phyloP scores from a whole-genome alignment of 345 rosid genomes.

The Hibiscus mutabilis region DNA sequence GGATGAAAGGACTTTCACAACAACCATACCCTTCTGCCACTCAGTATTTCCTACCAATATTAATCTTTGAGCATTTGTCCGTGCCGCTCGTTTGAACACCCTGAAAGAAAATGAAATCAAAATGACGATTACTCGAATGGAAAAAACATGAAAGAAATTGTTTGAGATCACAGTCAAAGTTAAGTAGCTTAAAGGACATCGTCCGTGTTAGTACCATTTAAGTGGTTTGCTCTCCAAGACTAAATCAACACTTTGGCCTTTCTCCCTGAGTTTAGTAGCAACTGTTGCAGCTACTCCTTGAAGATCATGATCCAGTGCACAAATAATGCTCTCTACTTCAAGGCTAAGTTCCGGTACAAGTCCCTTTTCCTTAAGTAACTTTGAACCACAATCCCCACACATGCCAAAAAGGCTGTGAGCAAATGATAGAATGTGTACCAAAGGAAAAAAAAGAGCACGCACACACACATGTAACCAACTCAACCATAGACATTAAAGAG shows the following conservation, averaged over 20 bases:
- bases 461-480: not conserved
- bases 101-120: conserved; percentile 24
- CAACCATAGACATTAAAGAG: not conserved
- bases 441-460: not conserved
- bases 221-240: conserved; percentile 81
- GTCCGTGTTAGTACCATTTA: conserved; percentile 46
- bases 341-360: conserved; percentile 56
- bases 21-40: conserved; percentile 77
- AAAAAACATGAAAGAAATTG: not conserved
- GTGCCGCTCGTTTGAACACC: conserved; percentile 87
- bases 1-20: conserved; percentile 67
- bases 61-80: conserved; percentile 63
- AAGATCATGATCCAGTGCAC: conserved; percentile 65
- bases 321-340: conserved; percentile 68
- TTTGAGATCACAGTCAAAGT: not conserved
- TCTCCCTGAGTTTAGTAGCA: conserved; percentile 66
- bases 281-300: conserved; percentile 76
- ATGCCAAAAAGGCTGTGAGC: not conserved
- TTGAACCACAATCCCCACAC: conserved; percentile 4
- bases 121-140: not conserved
- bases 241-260: conserved; percentile 75
- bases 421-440: not conserved
- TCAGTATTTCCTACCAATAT: conserved; percentile 70
- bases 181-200: not conserved
- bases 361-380: conserved; percentile 86